These are phyloP conservation scores for Silene coronaria DNA, from an alignment of 179 eudicot genomes.

Conservation along the genomic window DNA sequence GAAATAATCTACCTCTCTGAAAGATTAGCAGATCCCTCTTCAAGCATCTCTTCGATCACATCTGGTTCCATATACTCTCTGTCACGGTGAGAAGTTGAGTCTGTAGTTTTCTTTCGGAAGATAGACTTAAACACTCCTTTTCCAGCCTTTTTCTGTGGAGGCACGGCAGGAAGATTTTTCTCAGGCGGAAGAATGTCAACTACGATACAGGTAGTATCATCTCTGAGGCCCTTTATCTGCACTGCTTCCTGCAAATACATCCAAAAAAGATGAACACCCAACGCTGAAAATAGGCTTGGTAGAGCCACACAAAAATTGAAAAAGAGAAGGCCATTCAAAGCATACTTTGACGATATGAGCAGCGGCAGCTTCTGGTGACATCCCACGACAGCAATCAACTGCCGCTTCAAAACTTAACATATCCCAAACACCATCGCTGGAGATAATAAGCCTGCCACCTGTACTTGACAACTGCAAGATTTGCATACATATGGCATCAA, in stretches of 20 bases:
- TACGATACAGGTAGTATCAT: slow-evolving; percentile 95
- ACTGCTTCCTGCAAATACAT: slow-evolving; percentile 66
- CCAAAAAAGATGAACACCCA: background rate
- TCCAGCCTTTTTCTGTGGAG: slow-evolving; percentile 68
- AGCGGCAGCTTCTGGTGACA: slow-evolving; percentile 88
- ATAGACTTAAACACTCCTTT: slow-evolving; percentile 73
- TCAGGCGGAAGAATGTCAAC: slow-evolving; percentile 64
- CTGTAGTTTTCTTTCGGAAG: slow-evolving; percentile 66
- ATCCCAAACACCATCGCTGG: slow-evolving; percentile 99
- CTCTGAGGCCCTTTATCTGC: slow-evolving; percentile 72
- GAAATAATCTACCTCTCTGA: slow-evolving; percentile 53
- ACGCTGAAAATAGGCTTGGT: background rate
- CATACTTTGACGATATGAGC: slow-evolving; percentile 78
- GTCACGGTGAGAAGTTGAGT: slow-evolving; percentile 50
- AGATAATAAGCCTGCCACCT: slow-evolving; percentile 82
- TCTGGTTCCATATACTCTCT: slow-evolving; percentile 62
- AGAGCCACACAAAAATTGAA: background rate
- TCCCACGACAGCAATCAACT: slow-evolving; percentile 72
- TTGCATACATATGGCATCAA: background rate
- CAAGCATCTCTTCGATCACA: slow-evolving; percentile 74
- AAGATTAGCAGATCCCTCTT: slow-evolving; percentile 93
- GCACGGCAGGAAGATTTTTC: slow-evolving; percentile 50
- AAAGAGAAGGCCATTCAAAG: background rate
- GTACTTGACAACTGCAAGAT: slow-evolving; percentile 60
- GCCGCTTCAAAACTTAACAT: slow-evolving; percentile 77